These are phyloP conservation scores for Candida michaelii DNA, from an alignment of 805 yeast species.

Conservation along the genomic window DNA sequence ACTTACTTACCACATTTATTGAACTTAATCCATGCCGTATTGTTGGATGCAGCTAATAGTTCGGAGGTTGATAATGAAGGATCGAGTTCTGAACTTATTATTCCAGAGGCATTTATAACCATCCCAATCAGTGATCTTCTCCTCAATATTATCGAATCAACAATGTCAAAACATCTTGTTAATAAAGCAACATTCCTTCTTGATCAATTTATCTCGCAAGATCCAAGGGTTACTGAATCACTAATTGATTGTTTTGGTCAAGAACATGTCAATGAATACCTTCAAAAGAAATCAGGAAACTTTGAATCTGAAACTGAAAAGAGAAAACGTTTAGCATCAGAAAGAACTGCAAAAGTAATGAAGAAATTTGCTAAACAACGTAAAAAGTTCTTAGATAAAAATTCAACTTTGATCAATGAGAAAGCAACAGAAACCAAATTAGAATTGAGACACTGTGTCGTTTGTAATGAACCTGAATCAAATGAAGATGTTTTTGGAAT, in stretches of 20 bases:
- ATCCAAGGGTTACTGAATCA: conserved; percentile 49
- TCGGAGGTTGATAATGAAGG: no score
- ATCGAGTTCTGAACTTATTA: conserved; percentile 17
- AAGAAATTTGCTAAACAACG: conserved; percentile 61
- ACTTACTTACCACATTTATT: conserved; percentile 58
- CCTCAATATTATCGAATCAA: conserved; percentile 50
- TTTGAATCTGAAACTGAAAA: conserved; percentile 57
- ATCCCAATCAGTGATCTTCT: conserved; percentile 59
- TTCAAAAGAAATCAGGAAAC: conserved; percentile 38
- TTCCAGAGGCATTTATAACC: conserved; percentile 47
- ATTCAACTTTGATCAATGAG: conserved; percentile 15
- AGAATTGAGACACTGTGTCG: conserved; percentile 47
- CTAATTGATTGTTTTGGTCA: conserved; percentile 59
- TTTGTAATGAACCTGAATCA: conserved; percentile 57
- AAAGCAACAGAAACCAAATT: conserved; percentile 12
- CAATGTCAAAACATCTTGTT: conserved; percentile 48
- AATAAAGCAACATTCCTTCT: conserved; percentile 59
- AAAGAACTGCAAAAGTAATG: conserved; percentile 61
- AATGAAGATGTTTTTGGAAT: conserved; percentile 52
- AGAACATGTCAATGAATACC: conserved; percentile 49
- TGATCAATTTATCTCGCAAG: conserved; percentile 49
- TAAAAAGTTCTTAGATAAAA: conserved; percentile 41
- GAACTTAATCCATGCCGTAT: conserved; percentile 67
- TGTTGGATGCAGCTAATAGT: no score
- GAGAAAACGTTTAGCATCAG: conserved; percentile 56